Percentiles rank a stretch among this genome's conserved stretches.
These are phyloP conservation scores for Penicillium fimorum DNA, from an alignment of 495 filamentous ascomycete genomes.

Conservation along the genomic window DNA sequence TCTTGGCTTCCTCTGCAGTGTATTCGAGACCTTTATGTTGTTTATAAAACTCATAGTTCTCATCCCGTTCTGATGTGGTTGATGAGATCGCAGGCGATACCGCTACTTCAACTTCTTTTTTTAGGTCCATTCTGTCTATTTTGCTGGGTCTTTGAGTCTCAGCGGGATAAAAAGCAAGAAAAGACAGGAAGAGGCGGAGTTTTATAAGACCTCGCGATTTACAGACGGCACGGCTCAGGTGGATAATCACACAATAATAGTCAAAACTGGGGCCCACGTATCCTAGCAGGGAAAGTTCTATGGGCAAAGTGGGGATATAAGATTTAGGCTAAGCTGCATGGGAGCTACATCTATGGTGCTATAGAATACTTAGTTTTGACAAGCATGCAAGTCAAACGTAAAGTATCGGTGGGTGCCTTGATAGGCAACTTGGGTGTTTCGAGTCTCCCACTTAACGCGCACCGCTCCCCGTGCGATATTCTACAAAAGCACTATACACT, in stretches of 20 bases:
- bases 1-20: slow-evolving; percentile 46
- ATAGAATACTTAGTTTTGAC: not conserved
- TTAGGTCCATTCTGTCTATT: not conserved
- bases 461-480: not conserved
- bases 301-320: slow-evolving; percentile 1
- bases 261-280: not conserved
- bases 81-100: slow-evolving; percentile 11
- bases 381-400: not conserved
- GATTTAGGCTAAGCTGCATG: not conserved
- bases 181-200: not conserved
- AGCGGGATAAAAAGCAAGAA: not conserved
- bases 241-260: slow-evolving; percentile 5
- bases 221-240: not conserved
- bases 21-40: slow-evolving; percentile 33
- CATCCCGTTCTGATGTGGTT: slow-evolving; percentile 20
- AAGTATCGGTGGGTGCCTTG: not conserved
- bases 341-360: not conserved
- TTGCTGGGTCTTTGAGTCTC: no score
- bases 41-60: slow-evolving; percentile 27
- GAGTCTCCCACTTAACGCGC: not conserved
- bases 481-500: not conserved
- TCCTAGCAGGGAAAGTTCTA: not conserved
- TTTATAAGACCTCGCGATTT: slow-evolving; percentile 1
- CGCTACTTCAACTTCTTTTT: slow-evolving; percentile 19
- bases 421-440: not conserved